Conservation (phyloP, 108 stramenopile genomes). For the Nitzschia sp. region DNA sequence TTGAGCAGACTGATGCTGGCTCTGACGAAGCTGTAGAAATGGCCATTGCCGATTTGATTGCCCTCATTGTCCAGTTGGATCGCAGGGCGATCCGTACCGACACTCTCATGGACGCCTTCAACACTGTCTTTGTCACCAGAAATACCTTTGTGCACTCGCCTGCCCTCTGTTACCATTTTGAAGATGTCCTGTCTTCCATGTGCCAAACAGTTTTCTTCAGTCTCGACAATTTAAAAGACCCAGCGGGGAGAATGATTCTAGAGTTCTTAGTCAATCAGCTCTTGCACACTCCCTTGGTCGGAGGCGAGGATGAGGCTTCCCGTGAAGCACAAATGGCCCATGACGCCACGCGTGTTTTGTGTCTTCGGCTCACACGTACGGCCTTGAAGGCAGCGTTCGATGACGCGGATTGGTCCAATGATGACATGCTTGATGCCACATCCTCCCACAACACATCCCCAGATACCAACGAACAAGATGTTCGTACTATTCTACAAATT, state of each 20-base stretch:
- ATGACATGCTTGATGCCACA: slow-evolving; percentile 15
- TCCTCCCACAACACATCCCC: slow-evolving; percentile 6
- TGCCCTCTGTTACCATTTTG: slow-evolving; percentile 80
- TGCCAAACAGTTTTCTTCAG: slow-evolving; percentile 56
- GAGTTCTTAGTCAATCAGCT: slow-evolving; percentile 78
- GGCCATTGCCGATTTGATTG: slow-evolving; percentile 84
- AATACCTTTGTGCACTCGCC: slow-evolving; percentile 82
- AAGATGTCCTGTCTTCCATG: slow-evolving; percentile 70
- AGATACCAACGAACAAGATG: slow-evolving; percentile 17
- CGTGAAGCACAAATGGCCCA: slow-evolving; percentile 55
- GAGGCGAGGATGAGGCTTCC: slow-evolving; percentile 47
- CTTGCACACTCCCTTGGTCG: slow-evolving; percentile 56
- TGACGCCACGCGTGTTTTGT: slow-evolving; percentile 69
- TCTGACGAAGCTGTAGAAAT: slow-evolving; percentile 91
- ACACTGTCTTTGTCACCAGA: slow-evolving; percentile 75
- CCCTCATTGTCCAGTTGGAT: slow-evolving; percentile 51
- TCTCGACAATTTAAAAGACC: slow-evolving; percentile 29
- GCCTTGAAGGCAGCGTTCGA: slow-evolving; percentile 38
- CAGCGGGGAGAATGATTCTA: slow-evolving; percentile 45
- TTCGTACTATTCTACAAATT: slow-evolving; percentile 45
- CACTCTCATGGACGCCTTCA: slow-evolving; percentile 71
- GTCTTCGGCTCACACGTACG: slow-evolving; percentile 67
- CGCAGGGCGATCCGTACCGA: slow-evolving; percentile 42
- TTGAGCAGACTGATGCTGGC: slow-evolving; percentile 87
- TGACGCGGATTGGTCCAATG: slow-evolving; percentile 9